Conservation (phyloP, 108 stramenopile genomes). For the Cyclostephanos tholiformis region DNA sequence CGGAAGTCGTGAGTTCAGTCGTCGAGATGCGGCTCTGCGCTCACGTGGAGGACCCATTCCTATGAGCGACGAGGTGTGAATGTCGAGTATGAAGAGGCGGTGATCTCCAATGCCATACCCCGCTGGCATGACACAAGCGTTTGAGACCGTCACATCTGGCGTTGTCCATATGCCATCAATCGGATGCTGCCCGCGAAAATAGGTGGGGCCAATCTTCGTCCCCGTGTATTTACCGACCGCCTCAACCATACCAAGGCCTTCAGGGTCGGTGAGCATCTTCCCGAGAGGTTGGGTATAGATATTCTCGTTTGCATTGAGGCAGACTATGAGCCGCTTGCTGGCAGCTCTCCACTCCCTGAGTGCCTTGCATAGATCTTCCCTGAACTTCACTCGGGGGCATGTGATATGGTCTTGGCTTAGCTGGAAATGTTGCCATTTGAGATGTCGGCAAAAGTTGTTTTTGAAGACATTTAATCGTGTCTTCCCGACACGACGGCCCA, state of each 20-base stretch:
- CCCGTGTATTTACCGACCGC: background rate
- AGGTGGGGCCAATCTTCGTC: background rate
- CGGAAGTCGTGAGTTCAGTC: background rate
- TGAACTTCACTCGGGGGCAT: background rate
- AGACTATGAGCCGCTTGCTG: no score
- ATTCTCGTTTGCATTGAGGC: background rate
- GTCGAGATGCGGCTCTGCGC: background rate
- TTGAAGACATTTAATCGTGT: no score
- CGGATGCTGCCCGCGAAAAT: background rate
- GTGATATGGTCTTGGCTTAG: background rate
- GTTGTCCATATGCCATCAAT: background rate
- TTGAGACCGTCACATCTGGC: background rate
- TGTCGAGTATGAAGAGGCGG: conserved; percentile 1
- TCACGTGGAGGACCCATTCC: background rate
- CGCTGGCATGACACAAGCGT: conserved; percentile 10
- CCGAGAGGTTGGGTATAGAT: background rate
- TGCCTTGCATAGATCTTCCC: background rate
- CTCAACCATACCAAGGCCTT: background rate
- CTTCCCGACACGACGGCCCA: no score
- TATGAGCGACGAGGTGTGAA: background rate
- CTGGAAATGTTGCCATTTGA: no score
- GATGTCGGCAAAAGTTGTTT: no score
- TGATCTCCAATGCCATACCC: conserved; percentile 20
- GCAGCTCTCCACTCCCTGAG: background rate
- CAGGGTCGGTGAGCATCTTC: background rate